Percentiles rank a stretch among this genome's conserved stretches.
phyloP scores from a whole-genome alignment of 345 rosid genomes.

The Dipteronia dyeriana region DNA sequence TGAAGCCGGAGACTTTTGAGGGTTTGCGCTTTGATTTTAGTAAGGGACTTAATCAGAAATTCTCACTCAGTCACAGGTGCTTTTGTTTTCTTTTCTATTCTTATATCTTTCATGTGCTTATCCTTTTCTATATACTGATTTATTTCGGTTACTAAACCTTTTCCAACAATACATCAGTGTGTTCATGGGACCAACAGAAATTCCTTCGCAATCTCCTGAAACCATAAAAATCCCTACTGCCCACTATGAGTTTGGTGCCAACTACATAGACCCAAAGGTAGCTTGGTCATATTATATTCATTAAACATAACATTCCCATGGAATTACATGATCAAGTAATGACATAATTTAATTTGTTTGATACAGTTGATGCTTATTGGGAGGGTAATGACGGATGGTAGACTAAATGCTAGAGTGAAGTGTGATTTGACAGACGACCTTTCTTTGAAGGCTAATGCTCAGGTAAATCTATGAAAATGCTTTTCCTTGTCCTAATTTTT shows the following conservation, averaged over 20 bases:
- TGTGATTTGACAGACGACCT: slow-evolving; percentile 83
- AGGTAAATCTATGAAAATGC: slow-evolving; percentile 39
- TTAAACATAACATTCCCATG: not conserved
- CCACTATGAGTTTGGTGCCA: slow-evolving; percentile 93
- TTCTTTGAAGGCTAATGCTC: slow-evolving; percentile 82
- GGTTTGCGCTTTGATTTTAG: slow-evolving; percentile 95
- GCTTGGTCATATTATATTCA: slow-evolving; percentile 19
- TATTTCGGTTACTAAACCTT: slow-evolving; percentile 13
- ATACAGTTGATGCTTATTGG: slow-evolving; percentile 88
- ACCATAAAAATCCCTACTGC: slow-evolving; percentile 87
- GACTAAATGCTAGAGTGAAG: slow-evolving; percentile 82
- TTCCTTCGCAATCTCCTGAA: slow-evolving; percentile 89
- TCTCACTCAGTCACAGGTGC: slow-evolving; percentile 91
- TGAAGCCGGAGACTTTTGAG: slow-evolving; percentile 91
- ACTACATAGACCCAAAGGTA: slow-evolving; percentile 78
- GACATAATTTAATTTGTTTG: slow-evolving; percentile 13
- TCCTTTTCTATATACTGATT: slow-evolving; percentile 13
- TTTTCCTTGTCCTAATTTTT: slow-evolving; percentile 13
- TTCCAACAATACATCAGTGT: slow-evolving; percentile 49
- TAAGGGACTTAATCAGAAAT: slow-evolving; percentile 81
- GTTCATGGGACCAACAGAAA: slow-evolving; percentile 85
- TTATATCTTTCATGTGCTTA: not conserved
- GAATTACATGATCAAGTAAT: slow-evolving; percentile 11
- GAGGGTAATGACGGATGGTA: slow-evolving; percentile 88
- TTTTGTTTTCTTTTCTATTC: not conserved